Percentiles rank a stretch among this genome's conserved stretches.
phyloP scores from a whole-genome alignment of 1,284 basidiomycete genomes.

The Pseudozyma hubeiensis region DNA sequence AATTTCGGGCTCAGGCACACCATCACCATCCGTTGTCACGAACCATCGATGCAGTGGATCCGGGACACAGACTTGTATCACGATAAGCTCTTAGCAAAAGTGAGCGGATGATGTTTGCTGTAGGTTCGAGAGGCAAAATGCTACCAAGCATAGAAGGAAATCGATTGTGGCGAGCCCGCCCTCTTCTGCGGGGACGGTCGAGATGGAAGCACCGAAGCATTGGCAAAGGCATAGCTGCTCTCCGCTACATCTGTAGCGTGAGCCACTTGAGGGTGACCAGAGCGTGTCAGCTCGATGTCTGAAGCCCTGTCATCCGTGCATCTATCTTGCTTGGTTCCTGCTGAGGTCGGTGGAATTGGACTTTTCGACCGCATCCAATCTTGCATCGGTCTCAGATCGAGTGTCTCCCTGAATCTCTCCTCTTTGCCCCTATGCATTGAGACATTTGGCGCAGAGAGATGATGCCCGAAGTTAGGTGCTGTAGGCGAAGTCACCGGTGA shows the following conservation, averaged over 20 bases:
- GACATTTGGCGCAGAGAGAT: slow-evolving; percentile 1
- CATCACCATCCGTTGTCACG: slow-evolving; percentile 4
- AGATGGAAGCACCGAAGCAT: neutral
- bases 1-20: too few relatives aligned
- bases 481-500: slow-evolving; percentile 31
- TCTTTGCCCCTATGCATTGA: neutral
- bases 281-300: slow-evolving; percentile 12
- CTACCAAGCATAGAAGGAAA: slow-evolving; percentile 45
- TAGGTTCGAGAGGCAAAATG: neutral
- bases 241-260: neutral
- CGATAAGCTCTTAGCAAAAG: too few relatives aligned
- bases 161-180: slow-evolving; percentile 17
- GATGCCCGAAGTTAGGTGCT: neutral
- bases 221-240: slow-evolving; percentile 15
- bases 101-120: neutral
- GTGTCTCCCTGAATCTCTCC: slow-evolving; percentile 16
- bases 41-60: neutral
- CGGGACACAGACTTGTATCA: too few relatives aligned
- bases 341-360: slow-evolving; percentile 8
- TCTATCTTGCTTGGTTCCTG: neutral
- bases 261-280: neutral
- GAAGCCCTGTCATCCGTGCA: neutral
- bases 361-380: slow-evolving; percentile 30
- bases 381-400: slow-evolving; percentile 16
- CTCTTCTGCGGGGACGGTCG: slow-evolving; percentile 3